phyloP scores from a whole-genome alignment of 306 rosid genomes.

The Oemleria cerasiformis region DNA sequence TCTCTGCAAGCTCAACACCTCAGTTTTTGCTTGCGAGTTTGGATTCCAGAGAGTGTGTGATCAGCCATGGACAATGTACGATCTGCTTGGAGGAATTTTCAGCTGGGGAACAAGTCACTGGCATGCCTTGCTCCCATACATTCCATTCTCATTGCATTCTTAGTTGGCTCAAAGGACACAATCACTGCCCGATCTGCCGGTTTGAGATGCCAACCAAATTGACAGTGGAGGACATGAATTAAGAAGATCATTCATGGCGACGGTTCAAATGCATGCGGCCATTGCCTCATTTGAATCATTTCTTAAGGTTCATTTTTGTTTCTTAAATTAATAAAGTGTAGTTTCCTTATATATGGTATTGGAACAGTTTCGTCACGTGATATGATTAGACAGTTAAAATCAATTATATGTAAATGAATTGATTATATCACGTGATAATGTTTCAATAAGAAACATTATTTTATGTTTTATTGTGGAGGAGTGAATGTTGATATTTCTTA shows the following conservation, averaged over 20 bases:
- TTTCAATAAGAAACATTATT: too few species aligned
- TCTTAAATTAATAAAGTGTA: too few species aligned
- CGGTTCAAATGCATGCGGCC: neutral
- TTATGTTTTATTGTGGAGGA: too few species aligned
- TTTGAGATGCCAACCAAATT: neutral
- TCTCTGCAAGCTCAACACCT: neutral
- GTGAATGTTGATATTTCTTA: too few species aligned
- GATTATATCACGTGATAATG: too few species aligned
- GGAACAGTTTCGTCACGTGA: too few species aligned
- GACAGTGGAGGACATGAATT: neutral
- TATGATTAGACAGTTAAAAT: too few species aligned
- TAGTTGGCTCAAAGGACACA: neutral
- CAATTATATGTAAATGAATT: too few species aligned
- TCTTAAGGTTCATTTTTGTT: too few species aligned
- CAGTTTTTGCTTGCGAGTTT: neutral
- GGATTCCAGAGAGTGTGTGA: neutral
- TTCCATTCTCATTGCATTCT: neutral
- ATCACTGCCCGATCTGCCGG: neutral
- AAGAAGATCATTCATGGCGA: neutral
- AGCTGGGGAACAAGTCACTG: neutral
- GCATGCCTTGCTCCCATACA: neutral
- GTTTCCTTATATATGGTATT: too few species aligned
- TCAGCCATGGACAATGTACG: neutral
- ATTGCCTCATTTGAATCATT: too few species aligned
- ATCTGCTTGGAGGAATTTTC: neutral